phyloP scores from a whole-genome alignment of 371 early-diverging fungal genomes.

The Chytridiales sp. region DNA sequence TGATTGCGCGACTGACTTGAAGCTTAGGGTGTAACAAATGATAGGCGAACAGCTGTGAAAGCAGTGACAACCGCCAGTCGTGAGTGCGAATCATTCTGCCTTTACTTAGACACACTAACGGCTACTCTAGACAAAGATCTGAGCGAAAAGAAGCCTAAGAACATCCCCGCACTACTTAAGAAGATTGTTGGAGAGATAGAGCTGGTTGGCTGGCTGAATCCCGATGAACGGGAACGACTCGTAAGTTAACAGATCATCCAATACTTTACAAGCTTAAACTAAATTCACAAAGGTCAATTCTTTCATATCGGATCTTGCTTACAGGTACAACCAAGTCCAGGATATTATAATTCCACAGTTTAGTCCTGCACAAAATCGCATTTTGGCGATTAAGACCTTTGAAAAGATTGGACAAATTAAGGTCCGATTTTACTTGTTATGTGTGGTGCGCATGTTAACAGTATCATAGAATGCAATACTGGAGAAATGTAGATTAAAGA shows the following conservation, averaged over 20 bases:
- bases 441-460: background rate
- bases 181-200: slow-evolving; percentile 38
- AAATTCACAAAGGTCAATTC: slow-evolving; percentile 29
- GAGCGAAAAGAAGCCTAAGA: slow-evolving; percentile 8
- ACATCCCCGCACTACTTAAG: slow-evolving; percentile 25
- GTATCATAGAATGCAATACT: slow-evolving; percentile 28
- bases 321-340: slow-evolving; percentile 29
- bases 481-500: slow-evolving; percentile 31
- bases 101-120: too few relatives aligned
- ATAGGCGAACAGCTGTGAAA: background rate
- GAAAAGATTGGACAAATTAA: slow-evolving; percentile 31
- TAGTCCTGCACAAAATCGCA: slow-evolving; percentile 31
- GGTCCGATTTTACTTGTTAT: background rate
- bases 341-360: slow-evolving; percentile 21
- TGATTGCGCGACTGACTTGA: background rate
- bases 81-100: too few relatives aligned
- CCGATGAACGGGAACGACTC: slow-evolving; percentile 32
- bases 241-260: slow-evolving; percentile 7
- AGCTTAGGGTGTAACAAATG: background rate
- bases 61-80: too few relatives aligned
- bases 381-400: slow-evolving; percentile 34
- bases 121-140: slow-evolving; percentile 1
- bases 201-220: slow-evolving; percentile 26
- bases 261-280: background rate
- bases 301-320: slow-evolving; percentile 40